A percentile compares a stretch with the other conserved stretches of the same genome.
Evolutionary conservation across 2,329 filamentous ascomycete genomes (phyloP).

Genomic region (Pseudogymnoascus sp.): DNA sequence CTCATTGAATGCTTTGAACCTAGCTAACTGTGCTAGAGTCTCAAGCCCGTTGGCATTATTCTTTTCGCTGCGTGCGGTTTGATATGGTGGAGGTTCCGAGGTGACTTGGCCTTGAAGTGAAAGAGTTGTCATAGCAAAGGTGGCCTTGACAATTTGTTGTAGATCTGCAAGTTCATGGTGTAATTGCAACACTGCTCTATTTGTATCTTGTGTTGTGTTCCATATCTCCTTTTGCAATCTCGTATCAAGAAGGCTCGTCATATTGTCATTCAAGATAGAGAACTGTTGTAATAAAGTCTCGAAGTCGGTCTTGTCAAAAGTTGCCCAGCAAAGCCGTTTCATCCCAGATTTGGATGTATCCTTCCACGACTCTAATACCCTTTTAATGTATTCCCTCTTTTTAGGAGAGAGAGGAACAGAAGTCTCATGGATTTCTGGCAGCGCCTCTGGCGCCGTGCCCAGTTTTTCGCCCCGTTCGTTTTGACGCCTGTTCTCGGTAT

Average conservation of each 20-base stretch:
- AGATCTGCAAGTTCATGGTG: slow-evolving; percentile 40
- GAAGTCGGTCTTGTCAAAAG: slow-evolving; percentile 39
- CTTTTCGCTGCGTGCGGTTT: slow-evolving; percentile 13
- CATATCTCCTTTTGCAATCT: slow-evolving; percentile 40
- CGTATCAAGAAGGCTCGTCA: slow-evolving; percentile 40
- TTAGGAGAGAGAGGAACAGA: slow-evolving; percentile 34
- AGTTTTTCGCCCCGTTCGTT: slow-evolving; percentile 15
- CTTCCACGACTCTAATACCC: slow-evolving; percentile 34
- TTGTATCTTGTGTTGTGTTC: slow-evolving; percentile 40
- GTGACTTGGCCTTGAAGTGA: slow-evolving; percentile 35
- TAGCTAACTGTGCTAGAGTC: slow-evolving; percentile 37
- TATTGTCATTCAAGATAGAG: slow-evolving; percentile 38
- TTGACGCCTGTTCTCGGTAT: slow-evolving; percentile 16
- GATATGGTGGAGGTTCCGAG: slow-evolving; percentile 11
- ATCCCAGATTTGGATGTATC: slow-evolving; percentile 28
- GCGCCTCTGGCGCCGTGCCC: slow-evolving; percentile 36
- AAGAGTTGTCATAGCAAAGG: slow-evolving; percentile 22
- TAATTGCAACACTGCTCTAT: slow-evolving; percentile 38
- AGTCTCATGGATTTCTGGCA: slow-evolving; percentile 29
- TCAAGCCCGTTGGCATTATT: slow-evolving; percentile 32
- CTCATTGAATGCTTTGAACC: slow-evolving; percentile 44
- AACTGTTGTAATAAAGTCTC: slow-evolving; percentile 38
- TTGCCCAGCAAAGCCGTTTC: slow-evolving; percentile 34
- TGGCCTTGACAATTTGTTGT: slow-evolving; percentile 36
- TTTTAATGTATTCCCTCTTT: slow-evolving; percentile 37